phyloP scores from a whole-genome alignment of 192 early-diverging fungal species.

The Podila clonocystis region DNA sequence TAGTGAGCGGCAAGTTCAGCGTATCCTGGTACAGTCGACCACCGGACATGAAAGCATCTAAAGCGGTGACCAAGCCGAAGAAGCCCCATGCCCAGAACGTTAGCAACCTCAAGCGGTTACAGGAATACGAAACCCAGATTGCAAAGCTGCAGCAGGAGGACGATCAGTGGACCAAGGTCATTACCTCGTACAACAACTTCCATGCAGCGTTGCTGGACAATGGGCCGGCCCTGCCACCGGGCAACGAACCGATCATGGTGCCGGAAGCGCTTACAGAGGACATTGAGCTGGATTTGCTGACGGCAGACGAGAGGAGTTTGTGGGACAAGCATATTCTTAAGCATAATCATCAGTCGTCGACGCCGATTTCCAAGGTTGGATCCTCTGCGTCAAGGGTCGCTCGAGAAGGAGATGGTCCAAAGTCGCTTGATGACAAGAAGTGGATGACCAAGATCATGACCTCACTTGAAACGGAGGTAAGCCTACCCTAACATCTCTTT shows the following conservation, averaged over 20 bases:
- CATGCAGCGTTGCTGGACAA: conserved; percentile 40
- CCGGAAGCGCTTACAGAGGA: conserved; percentile 11
- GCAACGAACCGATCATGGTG: conserved; percentile 14
- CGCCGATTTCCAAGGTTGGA: not conserved
- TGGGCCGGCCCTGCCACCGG: conserved; percentile 20
- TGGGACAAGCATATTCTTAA: conserved; percentile 38
- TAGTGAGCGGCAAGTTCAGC: conserved; percentile 19
- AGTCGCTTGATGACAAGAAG: conserved; percentile 16
- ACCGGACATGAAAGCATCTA: conserved; percentile 12
- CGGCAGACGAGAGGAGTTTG: conserved; percentile 38
- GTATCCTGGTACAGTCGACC: conserved; percentile 46
- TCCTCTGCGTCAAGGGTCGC: not conserved
- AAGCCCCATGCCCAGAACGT: conserved; percentile 43
- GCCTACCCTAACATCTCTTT: not conserved
- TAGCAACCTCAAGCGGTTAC: conserved; percentile 24
- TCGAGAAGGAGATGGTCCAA: not conserved
- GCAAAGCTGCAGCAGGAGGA: conserved; percentile 41
- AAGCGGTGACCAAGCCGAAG: conserved; percentile 7
- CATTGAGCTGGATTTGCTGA: conserved; percentile 29
- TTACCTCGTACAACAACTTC: conserved; percentile 44
- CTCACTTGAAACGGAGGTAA: conserved; percentile 45
- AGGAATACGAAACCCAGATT: conserved; percentile 40
- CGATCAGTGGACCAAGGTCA: conserved; percentile 38
- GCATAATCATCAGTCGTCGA: not conserved
- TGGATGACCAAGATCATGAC: conserved; percentile 45